These are phyloP conservation scores for Piedraia hortae DNA, from an alignment of 2,329 filamentous ascomycete genomes.

Conservation along the genomic window DNA sequence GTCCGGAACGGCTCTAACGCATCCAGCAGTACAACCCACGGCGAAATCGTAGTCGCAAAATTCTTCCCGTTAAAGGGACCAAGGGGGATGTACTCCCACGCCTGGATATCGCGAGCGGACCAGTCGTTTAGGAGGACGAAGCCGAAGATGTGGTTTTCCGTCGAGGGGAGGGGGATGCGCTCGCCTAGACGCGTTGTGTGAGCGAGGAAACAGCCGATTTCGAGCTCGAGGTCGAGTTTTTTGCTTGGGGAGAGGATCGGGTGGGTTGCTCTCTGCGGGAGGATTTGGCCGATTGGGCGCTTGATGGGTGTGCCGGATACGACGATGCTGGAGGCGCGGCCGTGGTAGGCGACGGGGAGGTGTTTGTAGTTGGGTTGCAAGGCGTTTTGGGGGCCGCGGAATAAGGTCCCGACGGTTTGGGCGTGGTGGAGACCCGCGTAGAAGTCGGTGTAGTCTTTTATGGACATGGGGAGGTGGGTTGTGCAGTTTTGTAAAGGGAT, in stretches of 20 bases:
- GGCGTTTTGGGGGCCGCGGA: conserved; percentile 43
- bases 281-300: conserved; percentile 49
- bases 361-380: conserved; percentile 61
- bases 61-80: conserved; percentile 70
- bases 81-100: conserved; percentile 60
- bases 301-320: conserved; percentile 44
- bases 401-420: conserved; percentile 40
- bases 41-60: conserved; percentile 48
- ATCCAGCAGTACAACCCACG: conserved; percentile 54
- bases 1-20: conserved; percentile 41
- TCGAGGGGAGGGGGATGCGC: conserved; percentile 33
- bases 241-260: conserved; percentile 36
- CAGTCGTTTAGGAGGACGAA: conserved; percentile 68
- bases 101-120: conserved; percentile 59
- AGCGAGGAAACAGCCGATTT: conserved; percentile 50
- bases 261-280: conserved; percentile 34
- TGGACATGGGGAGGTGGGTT: conserved; percentile 46
- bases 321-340: conserved; percentile 47
- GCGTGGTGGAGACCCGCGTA: conserved; percentile 60
- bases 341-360: conserved; percentile 59
- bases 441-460: conserved; percentile 58
- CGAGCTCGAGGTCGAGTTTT: conserved; percentile 52
- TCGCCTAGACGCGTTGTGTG: conserved; percentile 35
- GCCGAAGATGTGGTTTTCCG: conserved; percentile 48
- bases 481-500: conserved; percentile 30